Conservation (phyloP, 192 early-diverging fungal genomes). For the Coemansia sp. region DNA sequence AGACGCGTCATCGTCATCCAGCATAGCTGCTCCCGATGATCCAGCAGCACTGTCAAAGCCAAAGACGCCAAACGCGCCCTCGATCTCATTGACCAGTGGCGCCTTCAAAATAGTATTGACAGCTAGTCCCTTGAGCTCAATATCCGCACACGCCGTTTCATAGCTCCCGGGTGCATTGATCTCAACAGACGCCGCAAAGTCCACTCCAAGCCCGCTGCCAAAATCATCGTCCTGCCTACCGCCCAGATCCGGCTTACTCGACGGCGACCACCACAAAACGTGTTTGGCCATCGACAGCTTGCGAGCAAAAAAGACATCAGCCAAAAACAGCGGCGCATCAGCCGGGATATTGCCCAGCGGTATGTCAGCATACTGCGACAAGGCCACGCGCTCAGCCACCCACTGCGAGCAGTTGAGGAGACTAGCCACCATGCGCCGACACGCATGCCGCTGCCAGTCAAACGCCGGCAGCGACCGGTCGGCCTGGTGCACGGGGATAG, state of each 20-base stretch:
- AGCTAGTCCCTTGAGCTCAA: constrained; percentile 76
- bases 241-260: constrained; percentile 79
- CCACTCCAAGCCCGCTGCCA: neutral
- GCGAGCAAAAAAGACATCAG: constrained; percentile 84
- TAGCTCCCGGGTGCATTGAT: constrained; percentile 77
- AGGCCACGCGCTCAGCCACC: constrained; percentile 67
- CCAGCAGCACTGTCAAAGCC: constrained; percentile 26
- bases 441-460: constrained; percentile 77
- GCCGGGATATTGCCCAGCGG: constrained; percentile 87
- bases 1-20: constrained; percentile 13
- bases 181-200: constrained; percentile 53
- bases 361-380: constrained; percentile 78
- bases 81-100: constrained; percentile 73
- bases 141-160: constrained; percentile 77
- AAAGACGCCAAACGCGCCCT: constrained; percentile 59
- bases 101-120: constrained; percentile 82
- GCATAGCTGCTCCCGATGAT: constrained; percentile 3
- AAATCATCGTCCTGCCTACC: constrained; percentile 61
- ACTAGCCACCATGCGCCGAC: constrained; percentile 71
- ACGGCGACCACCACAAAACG: constrained; percentile 88
- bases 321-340: constrained; percentile 77
- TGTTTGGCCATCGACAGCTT: constrained; percentile 73
- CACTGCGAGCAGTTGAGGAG: constrained; percentile 74
- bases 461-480: constrained; percentile 74
- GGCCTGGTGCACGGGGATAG: constrained; percentile 66